Evolutionary conservation across 495 filamentous ascomycete species (phyloP).

Genomic region (Jackrogersella multiformis): DNA sequence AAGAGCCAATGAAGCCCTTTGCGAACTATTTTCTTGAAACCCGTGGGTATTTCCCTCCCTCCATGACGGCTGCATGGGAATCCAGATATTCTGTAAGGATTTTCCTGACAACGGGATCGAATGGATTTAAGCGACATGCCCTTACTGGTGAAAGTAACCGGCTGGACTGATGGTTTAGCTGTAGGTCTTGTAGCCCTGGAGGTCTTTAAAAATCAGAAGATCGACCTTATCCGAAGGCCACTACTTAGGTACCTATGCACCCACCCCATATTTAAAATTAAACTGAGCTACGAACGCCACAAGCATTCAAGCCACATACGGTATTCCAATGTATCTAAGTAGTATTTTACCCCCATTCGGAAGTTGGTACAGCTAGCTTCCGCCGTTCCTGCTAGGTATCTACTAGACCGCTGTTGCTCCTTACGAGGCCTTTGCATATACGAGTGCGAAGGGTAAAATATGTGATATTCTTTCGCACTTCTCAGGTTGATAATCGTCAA

Average conservation of each 20-base stretch:
- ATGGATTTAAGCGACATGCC: background rate
- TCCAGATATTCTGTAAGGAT: constrained; percentile 3
- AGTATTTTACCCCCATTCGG: constrained; percentile 24
- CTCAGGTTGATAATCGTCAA: background rate
- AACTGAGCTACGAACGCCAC: constrained; percentile 23
- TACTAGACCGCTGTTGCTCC: constrained; percentile 5
- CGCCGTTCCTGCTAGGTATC: too few relatives aligned
- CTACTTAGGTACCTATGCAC: too few relatives aligned
- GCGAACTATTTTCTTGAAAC: constrained; percentile 28
- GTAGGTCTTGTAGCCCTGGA: constrained; percentile 4
- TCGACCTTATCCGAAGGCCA: constrained; percentile 6
- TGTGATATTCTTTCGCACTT: background rate
- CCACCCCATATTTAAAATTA: constrained; percentile 15
- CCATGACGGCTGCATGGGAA: constrained; percentile 21
- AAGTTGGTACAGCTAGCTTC: constrained; percentile 21
- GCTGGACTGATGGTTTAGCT: background rate
- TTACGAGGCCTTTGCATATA: constrained; percentile 14
- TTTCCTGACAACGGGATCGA: constrained; percentile 17
- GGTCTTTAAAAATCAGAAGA: background rate
- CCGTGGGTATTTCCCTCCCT: constrained; percentile 26
- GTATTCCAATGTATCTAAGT: too few relatives aligned
- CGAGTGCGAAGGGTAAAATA: background rate
- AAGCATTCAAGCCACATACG: constrained; percentile 32
- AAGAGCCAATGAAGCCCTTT: constrained; percentile 27
- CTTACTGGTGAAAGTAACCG: background rate